A percentile compares a stretch with the other conserved stretches of the same genome.
Conservation (phyloP, 441 rosid genomes). For the Pelargonium myrrhifolium region DNA sequence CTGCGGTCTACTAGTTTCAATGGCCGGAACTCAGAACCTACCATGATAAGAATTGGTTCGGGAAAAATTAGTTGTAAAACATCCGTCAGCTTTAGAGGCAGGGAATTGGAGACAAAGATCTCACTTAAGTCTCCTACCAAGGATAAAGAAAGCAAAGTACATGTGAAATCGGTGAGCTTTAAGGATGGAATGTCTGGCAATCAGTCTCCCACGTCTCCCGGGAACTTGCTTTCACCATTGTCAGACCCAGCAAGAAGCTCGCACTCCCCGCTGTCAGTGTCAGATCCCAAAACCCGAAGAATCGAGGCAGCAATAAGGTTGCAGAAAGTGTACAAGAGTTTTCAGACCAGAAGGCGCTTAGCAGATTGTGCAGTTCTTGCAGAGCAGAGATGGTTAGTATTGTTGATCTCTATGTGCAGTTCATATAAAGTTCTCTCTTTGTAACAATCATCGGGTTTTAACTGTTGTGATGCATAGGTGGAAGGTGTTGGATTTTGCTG, state of each 20-base stretch:
- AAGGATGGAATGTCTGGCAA: conserved; percentile 20
- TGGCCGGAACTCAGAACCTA: conserved; percentile 37
- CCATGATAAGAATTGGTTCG: conserved; percentile 42
- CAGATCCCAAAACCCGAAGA: conserved; percentile 41
- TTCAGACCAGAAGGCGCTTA: conserved; percentile 81
- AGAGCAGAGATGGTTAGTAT: conserved; percentile 80
- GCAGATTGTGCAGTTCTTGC: conserved; percentile 91
- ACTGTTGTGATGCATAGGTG: conserved; percentile 46
- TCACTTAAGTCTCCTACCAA: conserved; percentile 31
- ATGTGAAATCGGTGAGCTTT: conserved; percentile 21
- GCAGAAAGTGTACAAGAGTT: conserved; percentile 88
- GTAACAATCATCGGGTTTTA: conserved; percentile 6
- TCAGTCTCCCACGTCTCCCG: conserved; percentile 12
- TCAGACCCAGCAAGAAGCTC: conserved; percentile 29
- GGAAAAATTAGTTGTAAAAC: conserved; percentile 57
- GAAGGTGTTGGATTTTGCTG: conserved; percentile 91
- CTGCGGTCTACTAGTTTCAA: conserved; percentile 50
- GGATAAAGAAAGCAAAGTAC: conserved; percentile 27
- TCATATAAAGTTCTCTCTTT: not conserved
- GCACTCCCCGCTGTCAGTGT: conserved; percentile 26
- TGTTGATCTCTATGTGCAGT: not conserved
- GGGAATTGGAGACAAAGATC: conserved; percentile 46
- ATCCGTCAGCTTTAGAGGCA: conserved; percentile 58
- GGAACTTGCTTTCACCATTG: conserved; percentile 19
- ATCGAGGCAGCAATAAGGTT: conserved; percentile 67